phyloP scores from a whole-genome alignment of 306 rosid species.

The Lotus japonicus region DNA sequence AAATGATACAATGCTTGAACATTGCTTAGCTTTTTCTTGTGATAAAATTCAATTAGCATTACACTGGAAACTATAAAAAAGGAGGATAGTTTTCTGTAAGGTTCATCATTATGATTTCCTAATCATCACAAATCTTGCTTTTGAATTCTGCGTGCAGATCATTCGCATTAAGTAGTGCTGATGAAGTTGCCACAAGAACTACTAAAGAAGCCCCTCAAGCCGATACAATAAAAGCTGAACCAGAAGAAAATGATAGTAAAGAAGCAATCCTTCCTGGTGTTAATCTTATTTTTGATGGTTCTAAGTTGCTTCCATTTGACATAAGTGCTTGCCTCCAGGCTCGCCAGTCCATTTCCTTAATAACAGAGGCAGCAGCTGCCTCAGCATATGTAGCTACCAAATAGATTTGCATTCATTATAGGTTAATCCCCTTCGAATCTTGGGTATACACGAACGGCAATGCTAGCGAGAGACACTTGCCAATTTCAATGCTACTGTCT shows the following conservation, averaged over 20 bases:
- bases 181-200: constrained; percentile 54
- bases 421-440: constrained; percentile 14
- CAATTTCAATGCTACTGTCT: constrained; percentile 18
- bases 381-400: constrained; percentile 54
- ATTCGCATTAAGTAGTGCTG: constrained; percentile 48
- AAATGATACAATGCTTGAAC: not conserved
- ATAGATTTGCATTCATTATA: constrained; percentile 31
- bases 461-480: not conserved
- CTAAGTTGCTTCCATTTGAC: constrained; percentile 79
- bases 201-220: constrained; percentile 42
- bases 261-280: constrained; percentile 86
- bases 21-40: not conserved
- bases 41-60: not conserved
- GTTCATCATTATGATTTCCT: not conserved
- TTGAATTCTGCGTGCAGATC: constrained; percentile 59
- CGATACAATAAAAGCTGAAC: constrained; percentile 45
- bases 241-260: constrained; percentile 74
- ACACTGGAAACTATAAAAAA: not conserved
- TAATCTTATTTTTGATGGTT: constrained; percentile 87
- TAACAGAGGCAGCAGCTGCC: constrained; percentile 78
- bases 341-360: constrained; percentile 75
- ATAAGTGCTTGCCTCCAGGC: constrained; percentile 95
- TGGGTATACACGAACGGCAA: constrained; percentile 5
- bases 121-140: constrained; percentile 10
- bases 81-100: not conserved